A percentile compares a stretch with the other conserved stretches of the same genome.
phyloP scores from a whole-genome alignment of 169 alveolate genomes.

The Toxoplasma gondii region DNA sequence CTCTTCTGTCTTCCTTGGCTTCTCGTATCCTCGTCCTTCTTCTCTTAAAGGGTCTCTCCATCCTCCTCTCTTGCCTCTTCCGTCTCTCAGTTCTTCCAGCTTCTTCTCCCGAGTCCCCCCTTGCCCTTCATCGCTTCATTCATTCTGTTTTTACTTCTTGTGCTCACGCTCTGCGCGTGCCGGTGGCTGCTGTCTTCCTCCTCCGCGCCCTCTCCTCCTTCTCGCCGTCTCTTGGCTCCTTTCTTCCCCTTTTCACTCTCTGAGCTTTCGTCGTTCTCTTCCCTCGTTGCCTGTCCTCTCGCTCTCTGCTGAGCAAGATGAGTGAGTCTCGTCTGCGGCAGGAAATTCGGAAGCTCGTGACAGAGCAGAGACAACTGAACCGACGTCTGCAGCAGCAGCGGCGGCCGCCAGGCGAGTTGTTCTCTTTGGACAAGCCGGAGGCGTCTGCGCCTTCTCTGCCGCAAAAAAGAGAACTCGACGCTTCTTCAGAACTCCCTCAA shows the following conservation, averaged over 20 bases:
- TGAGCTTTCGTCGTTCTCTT: background rate
- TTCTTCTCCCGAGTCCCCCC: background rate
- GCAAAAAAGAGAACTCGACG: too few species aligned
- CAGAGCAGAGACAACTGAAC: slow-evolving; percentile 23
- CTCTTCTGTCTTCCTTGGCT: too few species aligned
- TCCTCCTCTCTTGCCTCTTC: background rate
- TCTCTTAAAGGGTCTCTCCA: background rate
- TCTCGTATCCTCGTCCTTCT: background rate
- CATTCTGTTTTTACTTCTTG: background rate
- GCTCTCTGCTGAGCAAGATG: background rate
- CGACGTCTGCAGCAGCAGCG: slow-evolving; percentile 45
- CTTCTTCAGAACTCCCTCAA: too few species aligned
- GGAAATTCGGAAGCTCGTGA: slow-evolving; percentile 35
- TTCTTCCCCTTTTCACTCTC: background rate
- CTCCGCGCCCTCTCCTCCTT: background rate
- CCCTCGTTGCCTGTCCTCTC: background rate
- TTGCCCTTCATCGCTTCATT: background rate
- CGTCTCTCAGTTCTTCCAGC: background rate
- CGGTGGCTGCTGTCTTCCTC: background rate
- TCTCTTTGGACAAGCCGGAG: background rate
- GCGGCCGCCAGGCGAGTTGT: background rate
- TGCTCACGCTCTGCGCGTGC: background rate
- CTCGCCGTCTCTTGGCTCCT: background rate
- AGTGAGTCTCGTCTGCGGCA: slow-evolving; percentile 6
- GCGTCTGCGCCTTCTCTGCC: background rate